A percentile compares a stretch with the other conserved stretches of the same genome.
Conservation (phyloP, 352 stramenopile species). For the Phytophthora syringae region DNA sequence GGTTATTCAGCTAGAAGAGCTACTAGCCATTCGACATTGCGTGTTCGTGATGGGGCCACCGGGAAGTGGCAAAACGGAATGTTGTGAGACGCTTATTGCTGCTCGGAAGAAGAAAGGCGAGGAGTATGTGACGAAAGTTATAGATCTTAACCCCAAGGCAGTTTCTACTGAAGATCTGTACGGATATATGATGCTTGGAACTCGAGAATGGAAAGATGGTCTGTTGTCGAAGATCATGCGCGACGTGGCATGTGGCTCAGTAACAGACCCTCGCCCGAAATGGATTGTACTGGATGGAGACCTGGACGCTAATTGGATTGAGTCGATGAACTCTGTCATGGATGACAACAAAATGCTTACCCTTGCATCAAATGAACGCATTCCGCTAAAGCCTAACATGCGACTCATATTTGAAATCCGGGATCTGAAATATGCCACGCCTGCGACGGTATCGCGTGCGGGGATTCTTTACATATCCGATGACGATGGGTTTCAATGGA, state of each 20-base stretch:
- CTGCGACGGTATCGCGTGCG: conserved; percentile 93
- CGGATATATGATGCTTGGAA: conserved; percentile 94
- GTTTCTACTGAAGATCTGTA: conserved; percentile 97
- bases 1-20: conserved; percentile 95
- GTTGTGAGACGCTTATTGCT: conserved; percentile 90
- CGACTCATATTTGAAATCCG: conserved; percentile 96
- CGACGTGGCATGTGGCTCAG: conserved; percentile 77
- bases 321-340: conserved; percentile 93
- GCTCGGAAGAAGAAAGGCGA: conserved; percentile 83
- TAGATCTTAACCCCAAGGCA: conserved; percentile 95
- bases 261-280: conserved; percentile 81
- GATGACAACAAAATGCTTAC: conserved; percentile 92
- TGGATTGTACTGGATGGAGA: conserved; percentile 97
- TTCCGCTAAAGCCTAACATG: conserved; percentile 95
- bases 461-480: conserved; percentile 96
- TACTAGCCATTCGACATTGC: conserved; percentile 94
- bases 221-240: conserved; percentile 95
- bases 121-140: conserved; percentile 66
- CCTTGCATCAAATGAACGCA: conserved; percentile 95
- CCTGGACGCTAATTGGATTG: conserved; percentile 88
- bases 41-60: conserved; percentile 96
- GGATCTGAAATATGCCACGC: conserved; percentile 94
- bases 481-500: conserved; percentile 93
- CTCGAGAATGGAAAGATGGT: conserved; percentile 96
- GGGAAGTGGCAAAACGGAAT: conserved; percentile 94